Evolutionary conservation across 2,329 filamentous ascomycete genomes (phyloP).

Genomic region (Neofusicoccum laricinum): DNA sequence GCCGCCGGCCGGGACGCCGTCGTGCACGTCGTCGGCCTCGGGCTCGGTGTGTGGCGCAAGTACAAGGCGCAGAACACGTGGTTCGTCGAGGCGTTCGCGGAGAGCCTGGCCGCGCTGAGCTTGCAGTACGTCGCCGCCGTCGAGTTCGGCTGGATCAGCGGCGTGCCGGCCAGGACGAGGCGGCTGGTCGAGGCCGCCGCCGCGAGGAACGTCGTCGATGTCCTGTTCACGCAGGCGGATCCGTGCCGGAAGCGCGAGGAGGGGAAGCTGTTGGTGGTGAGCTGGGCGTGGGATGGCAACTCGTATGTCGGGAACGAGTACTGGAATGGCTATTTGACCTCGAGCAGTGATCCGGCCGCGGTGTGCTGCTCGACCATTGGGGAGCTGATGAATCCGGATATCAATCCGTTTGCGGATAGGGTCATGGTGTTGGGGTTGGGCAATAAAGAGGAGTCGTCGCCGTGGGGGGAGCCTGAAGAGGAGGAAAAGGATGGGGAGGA

Average conservation of each 20-base stretch:
- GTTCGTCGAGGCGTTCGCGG: conserved; percentile 26
- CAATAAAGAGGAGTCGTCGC: not conserved
- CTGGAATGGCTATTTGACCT: conserved; percentile 26
- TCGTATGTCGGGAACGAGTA: conserved; percentile 35
- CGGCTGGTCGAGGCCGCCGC: conserved; percentile 16
- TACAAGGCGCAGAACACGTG: conserved; percentile 20
- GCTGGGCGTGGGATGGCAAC: conserved; percentile 35
- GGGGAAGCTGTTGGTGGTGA: conserved; percentile 26
- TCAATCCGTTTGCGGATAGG: conserved; percentile 23
- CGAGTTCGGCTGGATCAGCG: conserved; percentile 29
- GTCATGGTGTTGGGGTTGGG: not conserved
- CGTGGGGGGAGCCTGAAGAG: no score
- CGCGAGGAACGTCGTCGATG: conserved; percentile 19
- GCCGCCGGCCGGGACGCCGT: conserved; percentile 23
- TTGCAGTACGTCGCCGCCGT: conserved; percentile 23
- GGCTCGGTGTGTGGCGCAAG: conserved; percentile 33
- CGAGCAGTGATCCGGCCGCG: conserved; percentile 31
- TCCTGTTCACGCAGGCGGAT: conserved; percentile 27
- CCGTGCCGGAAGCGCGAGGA: conserved; percentile 28
- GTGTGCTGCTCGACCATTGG: conserved; percentile 33
- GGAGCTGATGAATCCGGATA: conserved; percentile 31
- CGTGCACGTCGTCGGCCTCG: conserved; percentile 22
- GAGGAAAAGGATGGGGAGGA: not conserved
- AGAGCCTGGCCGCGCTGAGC: conserved; percentile 21
- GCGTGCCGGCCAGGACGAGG: conserved; percentile 12